phyloP scores from a whole-genome alignment of 257 asterid genomes.

The Mitragyna speciosa region DNA sequence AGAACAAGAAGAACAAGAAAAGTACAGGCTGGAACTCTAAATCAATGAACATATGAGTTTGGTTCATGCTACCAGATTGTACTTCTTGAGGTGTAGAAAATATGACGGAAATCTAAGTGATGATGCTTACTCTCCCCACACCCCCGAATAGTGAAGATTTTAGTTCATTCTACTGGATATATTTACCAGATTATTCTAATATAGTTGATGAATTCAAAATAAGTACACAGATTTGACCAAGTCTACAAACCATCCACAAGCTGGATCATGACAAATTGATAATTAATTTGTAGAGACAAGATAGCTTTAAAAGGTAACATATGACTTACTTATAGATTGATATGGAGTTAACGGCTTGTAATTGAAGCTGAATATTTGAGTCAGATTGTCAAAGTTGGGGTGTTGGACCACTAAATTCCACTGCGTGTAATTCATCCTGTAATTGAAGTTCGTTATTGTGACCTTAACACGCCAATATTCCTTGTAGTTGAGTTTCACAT shows the following conservation, averaged over 20 bases:
- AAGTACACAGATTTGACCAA: neutral
- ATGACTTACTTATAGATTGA: slow-evolving; percentile 66
- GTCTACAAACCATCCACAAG: neutral
- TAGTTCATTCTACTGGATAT: neutral
- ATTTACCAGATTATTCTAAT: neutral
- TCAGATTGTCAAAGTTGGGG: slow-evolving; percentile 86
- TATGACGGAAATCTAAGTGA: too few species aligned
- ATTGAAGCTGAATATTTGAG: slow-evolving; percentile 80
- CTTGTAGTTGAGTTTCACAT: slow-evolving; percentile 75
- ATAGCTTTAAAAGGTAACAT: neutral
- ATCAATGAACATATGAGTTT: too few species aligned
- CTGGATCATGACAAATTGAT: neutral
- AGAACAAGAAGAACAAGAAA: too few species aligned
- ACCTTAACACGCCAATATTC: slow-evolving; percentile 89
- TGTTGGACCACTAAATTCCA: slow-evolving; percentile 92
- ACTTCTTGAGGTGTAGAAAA: too few species aligned
- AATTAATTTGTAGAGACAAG: neutral
- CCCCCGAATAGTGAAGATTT: neutral
- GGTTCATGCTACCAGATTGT: too few species aligned
- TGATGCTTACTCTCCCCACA: too few species aligned
- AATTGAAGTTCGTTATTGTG: slow-evolving; percentile 76
- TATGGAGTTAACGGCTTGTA: slow-evolving; percentile 77
- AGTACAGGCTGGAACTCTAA: neutral
- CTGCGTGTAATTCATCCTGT: slow-evolving; percentile 67
- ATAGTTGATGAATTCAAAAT: neutral